phyloP scores from a whole-genome alignment of 768 basidiomycete genomes.

The Lactarius sanguifluus region DNA sequence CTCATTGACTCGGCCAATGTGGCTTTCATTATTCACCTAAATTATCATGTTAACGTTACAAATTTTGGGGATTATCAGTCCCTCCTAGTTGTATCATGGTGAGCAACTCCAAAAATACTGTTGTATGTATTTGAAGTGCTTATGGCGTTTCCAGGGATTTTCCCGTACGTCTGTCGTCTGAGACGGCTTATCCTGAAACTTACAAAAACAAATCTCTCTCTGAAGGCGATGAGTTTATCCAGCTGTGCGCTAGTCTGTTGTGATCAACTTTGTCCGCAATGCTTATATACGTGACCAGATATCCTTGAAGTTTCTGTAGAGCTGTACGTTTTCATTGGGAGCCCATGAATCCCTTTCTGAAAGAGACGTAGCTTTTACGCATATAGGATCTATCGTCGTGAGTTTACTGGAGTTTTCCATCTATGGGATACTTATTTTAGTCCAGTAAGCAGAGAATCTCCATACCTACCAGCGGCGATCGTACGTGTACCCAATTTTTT shows the following conservation, averaged over 20 bases:
- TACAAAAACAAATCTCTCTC: neutral
- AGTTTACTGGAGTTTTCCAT: neutral
- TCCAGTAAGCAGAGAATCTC: neutral
- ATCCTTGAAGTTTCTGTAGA: constrained; percentile 5
- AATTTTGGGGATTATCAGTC: constrained; percentile 1
- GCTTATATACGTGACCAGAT: neutral
- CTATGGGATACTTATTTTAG: neutral
- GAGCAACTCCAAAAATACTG: neutral
- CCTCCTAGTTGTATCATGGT: neutral
- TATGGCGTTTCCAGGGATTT: neutral
- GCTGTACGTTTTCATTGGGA: neutral
- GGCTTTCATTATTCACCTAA: neutral
- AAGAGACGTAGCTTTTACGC: constrained; percentile 1
- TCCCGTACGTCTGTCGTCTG: neutral
- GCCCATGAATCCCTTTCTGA: neutral
- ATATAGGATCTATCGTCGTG: constrained; percentile 3
- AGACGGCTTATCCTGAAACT: neutral
- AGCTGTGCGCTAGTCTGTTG: neutral
- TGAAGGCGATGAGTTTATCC: neutral
- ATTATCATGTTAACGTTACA: neutral
- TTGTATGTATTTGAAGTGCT: neutral
- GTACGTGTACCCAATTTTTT: constrained; percentile 1
- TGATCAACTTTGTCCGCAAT: neutral
- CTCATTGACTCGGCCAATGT: neutral
- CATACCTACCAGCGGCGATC: constrained; percentile 1